These are phyloP conservation scores for Fusarium praegraminearum DNA, from an alignment of 2,329 filamentous ascomycete species.

Conservation along the genomic window DNA sequence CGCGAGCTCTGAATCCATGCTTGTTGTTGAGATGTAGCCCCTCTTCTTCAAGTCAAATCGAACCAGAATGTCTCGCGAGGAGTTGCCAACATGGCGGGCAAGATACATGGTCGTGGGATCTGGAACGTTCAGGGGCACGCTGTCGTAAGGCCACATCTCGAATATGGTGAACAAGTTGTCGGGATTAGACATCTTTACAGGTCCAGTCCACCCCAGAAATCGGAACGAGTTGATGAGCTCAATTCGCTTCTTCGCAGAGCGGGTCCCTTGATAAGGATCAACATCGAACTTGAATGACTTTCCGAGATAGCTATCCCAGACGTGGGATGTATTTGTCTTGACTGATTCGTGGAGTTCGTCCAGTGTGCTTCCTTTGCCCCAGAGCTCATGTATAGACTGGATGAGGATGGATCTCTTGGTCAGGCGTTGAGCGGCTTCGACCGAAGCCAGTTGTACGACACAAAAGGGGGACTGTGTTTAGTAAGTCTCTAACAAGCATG, in stretches of 20 bases:
- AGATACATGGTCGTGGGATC: slow-evolving; percentile 74
- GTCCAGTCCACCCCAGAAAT: slow-evolving; percentile 82
- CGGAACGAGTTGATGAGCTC: slow-evolving; percentile 84
- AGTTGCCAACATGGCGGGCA: slow-evolving; percentile 75
- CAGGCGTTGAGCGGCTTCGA: slow-evolving; percentile 72
- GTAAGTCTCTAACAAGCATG: slow-evolving; percentile 39
- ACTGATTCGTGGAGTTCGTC: slow-evolving; percentile 76
- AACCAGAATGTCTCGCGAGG: slow-evolving; percentile 74
- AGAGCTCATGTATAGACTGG: slow-evolving; percentile 88
- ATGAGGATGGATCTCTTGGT: slow-evolving; percentile 83
- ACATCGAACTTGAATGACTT: slow-evolving; percentile 85
- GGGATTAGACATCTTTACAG: slow-evolving; percentile 79
- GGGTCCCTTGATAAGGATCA: slow-evolving; percentile 83
- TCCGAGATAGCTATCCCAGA: slow-evolving; percentile 75
- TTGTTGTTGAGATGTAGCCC: slow-evolving; percentile 93
- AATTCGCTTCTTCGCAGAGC: slow-evolving; percentile 71
- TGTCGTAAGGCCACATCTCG: slow-evolving; percentile 79
- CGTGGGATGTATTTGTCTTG: slow-evolving; percentile 65
- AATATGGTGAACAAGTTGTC: slow-evolving; percentile 83
- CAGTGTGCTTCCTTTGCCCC: slow-evolving; percentile 79
- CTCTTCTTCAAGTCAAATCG: slow-evolving; percentile 93
- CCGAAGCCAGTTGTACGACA: slow-evolving; percentile 75
- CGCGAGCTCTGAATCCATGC: slow-evolving; percentile 95
- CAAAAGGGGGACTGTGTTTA: slow-evolving; percentile 82
- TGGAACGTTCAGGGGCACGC: slow-evolving; percentile 60